Base-by-base conservation (phyloP, 306 rosid genomes). In the Pyrus pyrifolia region DNA sequence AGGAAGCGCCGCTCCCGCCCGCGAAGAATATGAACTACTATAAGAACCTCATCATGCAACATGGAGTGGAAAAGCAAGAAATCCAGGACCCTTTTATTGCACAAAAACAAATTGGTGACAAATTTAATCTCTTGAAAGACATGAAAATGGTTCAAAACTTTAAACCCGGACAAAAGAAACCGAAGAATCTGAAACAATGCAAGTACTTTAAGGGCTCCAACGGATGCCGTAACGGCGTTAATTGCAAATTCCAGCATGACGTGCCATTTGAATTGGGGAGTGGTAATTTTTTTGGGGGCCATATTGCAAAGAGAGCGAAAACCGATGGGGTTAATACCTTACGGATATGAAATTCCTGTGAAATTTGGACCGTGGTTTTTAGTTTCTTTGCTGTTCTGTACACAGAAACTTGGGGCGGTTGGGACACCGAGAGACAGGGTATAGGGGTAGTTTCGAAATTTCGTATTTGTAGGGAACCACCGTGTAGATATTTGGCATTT, bases 181-280 rank as follows among this genome's bases (percentile, higher is more conserved):
- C n/a, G 64, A 91, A 78, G 90, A 84, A 29, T 51, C 65, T 57
- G 64, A 91, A 81, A 87, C 87, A 82, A 6, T 91, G 98, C 89
- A 69, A 78, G 21, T 93, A 74, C 81, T 93, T 85, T 78, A 88
- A 87, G 12, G 80, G 85, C 78, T 21, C 84, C 11, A 89, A 76
- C 51, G 98, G 98, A 12, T 93, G 97, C 71, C 77, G 92, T 66
- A 87, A 89, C 30, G 98, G 97, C 51, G 49, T 19, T 18, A 76
- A 73, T 72, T 93, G 97, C 78, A 83, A 82, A 60, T 91, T 17
- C 83, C 79, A 51, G 71, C 98, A 93, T 38, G 92, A 88, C 15
- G 30, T 49, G 65, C 19, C 87, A 15, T 19, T n/a, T 25, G 77
- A 76, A n/a, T 71, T 76, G 77, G 81, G 70, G 1, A 57, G 79